These are phyloP conservation scores for Ascochyta koolunga DNA, from an alignment of 2,329 filamentous ascomycete species.

Conservation along the genomic window DNA sequence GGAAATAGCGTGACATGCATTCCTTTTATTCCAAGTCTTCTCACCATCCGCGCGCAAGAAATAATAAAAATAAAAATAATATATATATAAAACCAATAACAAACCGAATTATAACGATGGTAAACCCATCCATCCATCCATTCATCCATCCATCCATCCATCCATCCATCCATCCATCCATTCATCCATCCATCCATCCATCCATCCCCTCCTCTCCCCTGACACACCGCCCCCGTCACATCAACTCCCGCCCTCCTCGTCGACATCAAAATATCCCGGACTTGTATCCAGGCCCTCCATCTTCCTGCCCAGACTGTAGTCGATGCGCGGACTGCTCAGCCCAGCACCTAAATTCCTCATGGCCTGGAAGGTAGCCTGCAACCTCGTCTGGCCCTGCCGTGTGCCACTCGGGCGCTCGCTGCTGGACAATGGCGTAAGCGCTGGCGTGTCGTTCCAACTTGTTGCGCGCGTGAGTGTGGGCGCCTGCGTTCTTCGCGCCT, in stretches of 20 bases:
- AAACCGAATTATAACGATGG: slow-evolving; percentile 3
- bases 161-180: too few species aligned
- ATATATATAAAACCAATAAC: too few species aligned
- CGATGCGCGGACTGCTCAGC: slow-evolving; percentile 25
- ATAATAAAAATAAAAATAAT: background rate
- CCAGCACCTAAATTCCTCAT: slow-evolving; percentile 36
- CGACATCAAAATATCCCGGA: slow-evolving; percentile 4
- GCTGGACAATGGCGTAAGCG: too few species aligned
- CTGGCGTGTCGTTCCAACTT: slow-evolving; percentile 14
- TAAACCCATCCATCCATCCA: background rate
- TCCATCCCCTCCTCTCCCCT: background rate
- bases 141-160: too few species aligned
- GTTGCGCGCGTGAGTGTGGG: background rate
- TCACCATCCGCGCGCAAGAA: background rate
- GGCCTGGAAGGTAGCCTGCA: slow-evolving; percentile 35
- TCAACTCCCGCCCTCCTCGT: background rate
- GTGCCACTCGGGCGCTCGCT: background rate
- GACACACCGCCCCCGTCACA: background rate
- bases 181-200: too few species aligned
- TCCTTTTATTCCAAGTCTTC: too few species aligned
- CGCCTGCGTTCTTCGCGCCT: background rate
- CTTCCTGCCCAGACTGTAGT: slow-evolving; percentile 3
- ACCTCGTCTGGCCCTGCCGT: slow-evolving; percentile 26
- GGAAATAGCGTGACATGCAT: too few species aligned
- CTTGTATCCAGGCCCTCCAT: background rate